A percentile compares a stretch with the other conserved stretches of the same genome.
Evolutionary conservation across 164 flowering plant species (phyloP).

Genomic region (Magnolia officinalis): DNA sequence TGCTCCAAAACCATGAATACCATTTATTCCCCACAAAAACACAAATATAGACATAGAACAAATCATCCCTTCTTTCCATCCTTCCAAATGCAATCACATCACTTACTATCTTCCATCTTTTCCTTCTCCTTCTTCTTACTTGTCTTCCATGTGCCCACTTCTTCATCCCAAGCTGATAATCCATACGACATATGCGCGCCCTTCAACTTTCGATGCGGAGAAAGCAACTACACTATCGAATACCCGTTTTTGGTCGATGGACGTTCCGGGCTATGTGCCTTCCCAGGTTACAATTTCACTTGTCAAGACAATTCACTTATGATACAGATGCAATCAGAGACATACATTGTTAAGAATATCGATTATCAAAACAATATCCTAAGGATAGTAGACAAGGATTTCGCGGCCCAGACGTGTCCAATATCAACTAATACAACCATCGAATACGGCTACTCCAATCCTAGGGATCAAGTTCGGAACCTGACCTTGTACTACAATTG

Average conservation of each 20-base stretch:
- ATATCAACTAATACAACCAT: neutral
- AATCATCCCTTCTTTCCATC: neutral
- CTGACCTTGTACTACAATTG: neutral
- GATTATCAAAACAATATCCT: slow-evolving; percentile 6
- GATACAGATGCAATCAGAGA: neutral
- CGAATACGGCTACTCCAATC: neutral
- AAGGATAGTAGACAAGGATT: slow-evolving; percentile 25
- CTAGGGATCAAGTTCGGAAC: neutral
- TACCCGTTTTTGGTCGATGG: slow-evolving; percentile 14
- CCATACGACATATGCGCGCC: neutral
- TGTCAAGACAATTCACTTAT: slow-evolving; percentile 13
- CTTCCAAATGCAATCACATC: neutral
- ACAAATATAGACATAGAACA: neutral
- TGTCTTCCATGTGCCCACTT: neutral
- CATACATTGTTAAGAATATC: slow-evolving; percentile 15
- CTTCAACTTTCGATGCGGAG: neutral
- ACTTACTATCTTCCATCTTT: neutral
- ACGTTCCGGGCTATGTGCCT: slow-evolving; percentile 21
- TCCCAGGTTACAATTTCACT: slow-evolving; percentile 21
- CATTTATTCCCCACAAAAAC: neutral
- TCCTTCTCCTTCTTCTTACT: neutral
- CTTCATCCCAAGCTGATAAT: neutral
- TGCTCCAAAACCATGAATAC: neutral
- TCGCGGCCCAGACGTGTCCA: neutral
- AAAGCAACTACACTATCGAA: neutral